Percentiles rank a stretch among this genome's conserved stretches.
These are phyloP conservation scores for Draba incana DNA, from an alignment of 345 rosid species.

Conservation along the genomic window DNA sequence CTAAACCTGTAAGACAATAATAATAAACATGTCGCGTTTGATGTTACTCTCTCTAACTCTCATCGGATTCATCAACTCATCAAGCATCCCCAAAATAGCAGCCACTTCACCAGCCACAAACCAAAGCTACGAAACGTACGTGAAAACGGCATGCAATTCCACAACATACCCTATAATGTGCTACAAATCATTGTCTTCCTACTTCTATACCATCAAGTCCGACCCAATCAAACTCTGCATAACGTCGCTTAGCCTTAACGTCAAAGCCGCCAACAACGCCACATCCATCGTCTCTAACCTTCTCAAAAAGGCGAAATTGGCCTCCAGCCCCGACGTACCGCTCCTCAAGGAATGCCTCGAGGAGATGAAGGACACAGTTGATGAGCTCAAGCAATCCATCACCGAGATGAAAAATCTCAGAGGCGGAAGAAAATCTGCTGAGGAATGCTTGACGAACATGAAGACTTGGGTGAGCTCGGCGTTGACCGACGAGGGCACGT, in stretches of 20 bases:
- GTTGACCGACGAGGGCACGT: conserved; percentile 65
- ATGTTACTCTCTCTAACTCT: conserved; percentile 29
- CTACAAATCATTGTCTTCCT: conserved; percentile 53
- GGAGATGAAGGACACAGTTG: conserved; percentile 51
- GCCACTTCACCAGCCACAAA: conserved; percentile 39
- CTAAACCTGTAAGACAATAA: neutral
- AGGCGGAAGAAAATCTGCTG: conserved; percentile 27
- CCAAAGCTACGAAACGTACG: conserved; percentile 47
- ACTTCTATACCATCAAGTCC: conserved; percentile 52
- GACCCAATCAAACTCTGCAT: conserved; percentile 58
- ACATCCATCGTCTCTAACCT: conserved; percentile 39
- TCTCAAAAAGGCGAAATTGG: conserved; percentile 32
- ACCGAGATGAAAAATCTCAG: conserved; percentile 41
- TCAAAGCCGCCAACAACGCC: conserved; percentile 44
- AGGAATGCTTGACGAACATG: conserved; percentile 47
- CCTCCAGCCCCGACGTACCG: conserved; percentile 42
- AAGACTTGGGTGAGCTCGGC: conserved; percentile 77
- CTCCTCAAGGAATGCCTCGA: conserved; percentile 54
- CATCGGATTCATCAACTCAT: conserved; percentile 28
- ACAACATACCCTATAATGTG: conserved; percentile 62
- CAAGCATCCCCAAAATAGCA: conserved; percentile 13
- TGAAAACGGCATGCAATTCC: conserved; percentile 57
- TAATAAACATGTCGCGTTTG: conserved; percentile 34
- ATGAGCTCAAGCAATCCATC: conserved; percentile 57
- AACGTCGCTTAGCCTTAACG: conserved; percentile 52